phyloP scores from a whole-genome alignment of 805 yeast species.

The Candida sithepensis region DNA sequence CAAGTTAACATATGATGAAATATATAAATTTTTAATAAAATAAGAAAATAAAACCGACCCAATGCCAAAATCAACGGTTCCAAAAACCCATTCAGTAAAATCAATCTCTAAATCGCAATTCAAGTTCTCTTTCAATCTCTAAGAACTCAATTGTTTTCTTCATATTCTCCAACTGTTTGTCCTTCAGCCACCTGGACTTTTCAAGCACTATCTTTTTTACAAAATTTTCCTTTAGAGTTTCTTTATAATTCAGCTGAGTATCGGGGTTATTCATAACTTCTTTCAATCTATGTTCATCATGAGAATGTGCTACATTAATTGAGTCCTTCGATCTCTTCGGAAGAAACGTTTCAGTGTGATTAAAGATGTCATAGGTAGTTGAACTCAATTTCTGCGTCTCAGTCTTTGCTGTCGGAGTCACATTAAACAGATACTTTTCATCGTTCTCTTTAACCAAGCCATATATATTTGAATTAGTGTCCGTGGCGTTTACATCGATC shows the following conservation, averaged over 20 bases:
- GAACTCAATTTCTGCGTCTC: not conserved
- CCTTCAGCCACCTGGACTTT: constrained; percentile 15
- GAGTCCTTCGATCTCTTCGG: not conserved
- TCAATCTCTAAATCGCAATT: constrained; percentile 1
- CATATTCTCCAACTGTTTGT: constrained; percentile 9
- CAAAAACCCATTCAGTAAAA: not conserved
- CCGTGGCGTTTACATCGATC: not conserved
- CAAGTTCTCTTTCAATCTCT: constrained; percentile 21
- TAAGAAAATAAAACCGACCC: too few species aligned
- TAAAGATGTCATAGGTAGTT: constrained; percentile 2
- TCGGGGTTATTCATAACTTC: too few species aligned
- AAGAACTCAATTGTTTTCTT: constrained; percentile 17
- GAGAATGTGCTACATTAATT: too few species aligned
- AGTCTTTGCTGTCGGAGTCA: not conserved
- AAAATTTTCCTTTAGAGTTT: not conserved
- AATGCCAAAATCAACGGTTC: too few species aligned
- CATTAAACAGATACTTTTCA: constrained; percentile 3
- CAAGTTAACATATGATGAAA: too few species aligned
- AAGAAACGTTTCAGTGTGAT: constrained; percentile 1
- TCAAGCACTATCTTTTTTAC: not conserved
- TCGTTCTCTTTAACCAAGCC: not conserved
- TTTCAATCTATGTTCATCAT: too few species aligned
- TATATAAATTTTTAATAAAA: too few species aligned
- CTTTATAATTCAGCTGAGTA: not conserved
- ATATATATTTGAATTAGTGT: constrained; percentile 1